Evolutionary conservation across 2,329 filamentous ascomycete genomes (phyloP), one percentile per base, ranked within the genome.

Genomic region (Bimuria novae-zelandiae): DNA sequence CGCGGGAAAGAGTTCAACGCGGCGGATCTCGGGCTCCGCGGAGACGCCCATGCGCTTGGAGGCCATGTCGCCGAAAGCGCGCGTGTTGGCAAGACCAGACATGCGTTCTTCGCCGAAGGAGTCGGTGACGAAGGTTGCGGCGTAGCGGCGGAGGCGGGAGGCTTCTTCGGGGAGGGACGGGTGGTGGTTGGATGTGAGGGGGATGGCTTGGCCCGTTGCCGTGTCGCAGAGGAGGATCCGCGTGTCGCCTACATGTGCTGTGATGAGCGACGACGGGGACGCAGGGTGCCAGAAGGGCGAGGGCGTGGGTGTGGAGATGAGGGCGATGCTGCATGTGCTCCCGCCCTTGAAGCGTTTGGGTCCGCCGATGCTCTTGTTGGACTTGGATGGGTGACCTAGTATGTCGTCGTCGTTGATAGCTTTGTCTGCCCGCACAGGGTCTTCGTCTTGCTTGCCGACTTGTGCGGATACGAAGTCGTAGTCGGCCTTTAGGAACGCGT

Each of bases 41-140:
- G 89, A 92, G 11, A 99, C 93, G 23, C 94, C 94, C 47, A 97
- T 88, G 48, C 93, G 89, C 76, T 99, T 99, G 52, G 87, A 90
- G 29, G 84, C 83, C 76, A 97, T 91, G 77, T 99, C 94, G 22
- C 94, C 94, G 70, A 99, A 97, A 3, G 94, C 84, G 25, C 94
- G 89, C 27, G 90, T 95, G 76, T 99, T 99, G 62, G 94, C 94
- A 0, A 99, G 82, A 0, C 94, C 93, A 12, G 87, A 87, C 74
- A 99, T 94, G 62, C 94, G 91, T 76, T 97, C 92, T 76, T 99
- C 94, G 68, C 94, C 94, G 72, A 99, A 99, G 29, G 90, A 95
- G 76, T 99, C 94, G 0, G 93, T 94, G 16, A 96, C 88, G 70
- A 97, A 93, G 2, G 88, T 88, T 25, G 89, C 85, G 1, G 92